Evolutionary conservation across 352 stramenopile species (phyloP), one percentile per base, ranked within the genome.

Genomic region (Phytophthora citricola): DNA sequence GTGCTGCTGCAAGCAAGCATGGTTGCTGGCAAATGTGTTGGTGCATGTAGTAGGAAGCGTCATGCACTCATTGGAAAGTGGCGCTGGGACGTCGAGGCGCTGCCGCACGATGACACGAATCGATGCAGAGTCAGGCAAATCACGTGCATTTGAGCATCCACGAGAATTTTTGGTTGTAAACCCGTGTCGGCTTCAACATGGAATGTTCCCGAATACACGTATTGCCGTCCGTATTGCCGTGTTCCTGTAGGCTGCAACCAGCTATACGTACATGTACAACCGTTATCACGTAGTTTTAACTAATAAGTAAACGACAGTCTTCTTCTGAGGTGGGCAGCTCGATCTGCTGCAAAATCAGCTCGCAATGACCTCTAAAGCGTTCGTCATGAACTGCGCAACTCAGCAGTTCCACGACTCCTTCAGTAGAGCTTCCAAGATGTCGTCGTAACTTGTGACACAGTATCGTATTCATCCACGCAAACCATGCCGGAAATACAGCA

Each of bases 161-260:
- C 57, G 49, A 71, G 63, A 63, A 59, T 69, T 64, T 69, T 53
- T 54, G n/a, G 54, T 65, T 59, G 54, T 45, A 54, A 34, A 54
- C 43, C 39, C 45, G 53, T 69, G 56, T 69, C 43, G 27, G 60
- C 60, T 62, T 71, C 57, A 63, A 66, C 49, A 38, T 66, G 56
- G 63, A 71, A 71, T 50, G 58, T 71, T 71, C 56, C 56, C 49
- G 57, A 71, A 71, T 22, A 17, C 55, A 17, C 14, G 6, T n/a
- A n/a, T n/a, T n/a, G n/a, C n/a, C n/a, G n/a, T n/a, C 4, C n/a
- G 7, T 20, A 0, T 20, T 20, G 17, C 17, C 17, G 17, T 20
- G 17, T 15, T 5, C 40, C 3, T 31, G 41, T 29, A 32, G 7
- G 5, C 7, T 10, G 7, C 29, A 36, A 14, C 8, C 8, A 36